Conservation (phyloP, 345 rosid genomes). For the Pistacia integerrima region DNA sequence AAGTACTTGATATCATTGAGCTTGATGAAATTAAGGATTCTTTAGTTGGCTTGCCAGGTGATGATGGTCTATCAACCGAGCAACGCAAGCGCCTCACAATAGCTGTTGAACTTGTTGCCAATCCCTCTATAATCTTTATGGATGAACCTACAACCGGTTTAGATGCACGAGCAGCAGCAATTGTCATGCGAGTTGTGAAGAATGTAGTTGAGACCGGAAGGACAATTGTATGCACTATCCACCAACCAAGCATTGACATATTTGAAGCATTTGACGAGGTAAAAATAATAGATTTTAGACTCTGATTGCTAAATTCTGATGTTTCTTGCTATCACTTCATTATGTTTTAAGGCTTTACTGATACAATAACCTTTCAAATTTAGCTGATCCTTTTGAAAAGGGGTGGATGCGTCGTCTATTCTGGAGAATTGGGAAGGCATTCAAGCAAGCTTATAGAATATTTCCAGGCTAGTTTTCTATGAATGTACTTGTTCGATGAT, state of each 20-base stretch:
- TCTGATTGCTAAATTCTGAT: neutral
- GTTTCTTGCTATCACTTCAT: neutral
- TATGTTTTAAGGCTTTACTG: too few relatives aligned
- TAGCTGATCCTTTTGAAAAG: constrained; percentile 72
- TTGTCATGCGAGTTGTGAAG: constrained; percentile 83
- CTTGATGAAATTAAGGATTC: constrained; percentile 67
- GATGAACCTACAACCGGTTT: constrained; percentile 88
- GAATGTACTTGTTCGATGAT: neutral
- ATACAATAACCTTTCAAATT: neutral
- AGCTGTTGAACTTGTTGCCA: constrained; percentile 84
- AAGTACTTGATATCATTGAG: constrained; percentile 77
- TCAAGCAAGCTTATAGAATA: constrained; percentile 62
- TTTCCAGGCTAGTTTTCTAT: constrained; percentile 56
- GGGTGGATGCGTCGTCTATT: constrained; percentile 71
- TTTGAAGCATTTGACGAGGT: constrained; percentile 92
- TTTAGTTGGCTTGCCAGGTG: constrained; percentile 66
- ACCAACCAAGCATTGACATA: constrained; percentile 84
- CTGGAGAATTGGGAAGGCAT: constrained; percentile 64
- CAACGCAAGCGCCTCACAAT: constrained; percentile 77
- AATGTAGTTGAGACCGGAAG: constrained; percentile 76
- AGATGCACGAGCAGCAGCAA: constrained; percentile 90
- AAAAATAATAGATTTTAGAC: neutral
- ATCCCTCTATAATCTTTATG: constrained; percentile 82
- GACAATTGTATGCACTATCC: constrained; percentile 83
- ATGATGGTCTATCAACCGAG: constrained; percentile 70